phyloP scores from a whole-genome alignment of 495 filamentous ascomycete genomes.

The Pseudoneurospora amorphoporcata region DNA sequence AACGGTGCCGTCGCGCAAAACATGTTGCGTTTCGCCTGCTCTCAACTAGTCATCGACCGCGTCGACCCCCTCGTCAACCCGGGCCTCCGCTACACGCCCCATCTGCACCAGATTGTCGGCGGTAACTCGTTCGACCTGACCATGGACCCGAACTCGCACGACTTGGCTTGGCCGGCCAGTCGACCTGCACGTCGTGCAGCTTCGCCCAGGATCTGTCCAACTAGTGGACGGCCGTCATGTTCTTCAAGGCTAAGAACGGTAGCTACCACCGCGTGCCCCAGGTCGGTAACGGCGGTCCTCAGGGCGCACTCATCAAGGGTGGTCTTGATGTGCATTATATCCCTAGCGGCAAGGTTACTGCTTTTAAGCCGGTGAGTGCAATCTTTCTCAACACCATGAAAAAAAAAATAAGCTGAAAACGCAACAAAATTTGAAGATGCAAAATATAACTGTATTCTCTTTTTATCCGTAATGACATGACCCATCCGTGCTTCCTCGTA shows the following conservation, averaged over 20 bases:
- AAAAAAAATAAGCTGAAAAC: background rate
- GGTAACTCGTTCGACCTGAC: constrained; percentile 59
- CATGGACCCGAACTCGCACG: constrained; percentile 47
- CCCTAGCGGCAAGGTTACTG: constrained; percentile 38
- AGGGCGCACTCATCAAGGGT: constrained; percentile 54
- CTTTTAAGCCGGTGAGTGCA: constrained; percentile 43
- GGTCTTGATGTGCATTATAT: constrained; percentile 40
- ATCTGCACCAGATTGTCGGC: constrained; percentile 44
- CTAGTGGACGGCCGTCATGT: constrained; percentile 71
- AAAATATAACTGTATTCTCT: background rate
- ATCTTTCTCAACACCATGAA: constrained; percentile 7
- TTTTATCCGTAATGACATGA: background rate
- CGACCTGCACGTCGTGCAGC: constrained; percentile 61
- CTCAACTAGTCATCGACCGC: constrained; percentile 45
- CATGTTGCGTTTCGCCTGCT: constrained; percentile 49
- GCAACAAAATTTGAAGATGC: background rate
- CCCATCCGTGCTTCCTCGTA: background rate
- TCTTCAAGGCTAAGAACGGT: constrained; percentile 59
- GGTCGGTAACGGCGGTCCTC: constrained; percentile 47
- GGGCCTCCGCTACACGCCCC: constrained; percentile 37
- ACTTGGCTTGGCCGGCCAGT: constrained; percentile 41
- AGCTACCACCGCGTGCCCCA: constrained; percentile 58
- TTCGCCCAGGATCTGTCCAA: constrained; percentile 63
- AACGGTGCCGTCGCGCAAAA: constrained; percentile 36
- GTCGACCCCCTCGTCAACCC: constrained; percentile 43